Base-by-base conservation (phyloP, 106 monocot genomes). In the Apostasia ramifera region DNA sequence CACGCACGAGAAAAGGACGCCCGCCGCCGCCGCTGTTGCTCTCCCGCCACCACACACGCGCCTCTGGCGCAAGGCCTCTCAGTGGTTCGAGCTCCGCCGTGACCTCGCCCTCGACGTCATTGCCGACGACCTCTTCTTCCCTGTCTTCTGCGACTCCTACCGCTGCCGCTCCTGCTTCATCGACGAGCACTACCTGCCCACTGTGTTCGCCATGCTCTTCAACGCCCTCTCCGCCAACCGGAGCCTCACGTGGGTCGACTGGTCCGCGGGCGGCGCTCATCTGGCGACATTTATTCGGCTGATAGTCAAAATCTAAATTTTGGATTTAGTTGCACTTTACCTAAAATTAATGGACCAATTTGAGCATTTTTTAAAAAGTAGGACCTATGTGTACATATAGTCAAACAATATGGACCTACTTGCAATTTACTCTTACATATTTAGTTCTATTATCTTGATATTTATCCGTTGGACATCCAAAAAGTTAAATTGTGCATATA, bases 171-270 rank as follows among this genome's bases (percentile, higher is more conserved):
- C 65, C 0, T 92, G 92, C 71, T 89, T 79, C 48, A 70, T 65
- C 0, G 89, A 97, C 55, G 95, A 97, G 66, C 95, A 97, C 73
- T 92, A 97, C 66, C 40, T 97, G 26, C 78, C 92, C 6, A 97
- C 92, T 4, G 53, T 87, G 8, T 57, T 97, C 53, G 71, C 40
- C 53, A 47, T 76, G 13, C 63, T 52, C 11, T 77, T 69, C 7
- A 56, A 72, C 60, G 3, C 37, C 46, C 56, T 42, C n/a, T 85
- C 71, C 10, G 68, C 86, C 2, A 87, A 89, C 67, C 43, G 95
- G 67, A 97, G 82, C 76, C 13, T 97, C 61, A 97, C 95, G 45
- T 89, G 92, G 95, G 91, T 92, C 1, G 86, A 89, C 43, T 92
- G 95, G 95, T 78, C 86, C 4, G 26, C 55, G 10, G 70, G 72